Evolutionary conservation across 2,329 filamentous ascomycete genomes (phyloP), one percentile per base, ranked within the genome.

Genomic region (Stagonosporopsis chrysanthemi): DNA sequence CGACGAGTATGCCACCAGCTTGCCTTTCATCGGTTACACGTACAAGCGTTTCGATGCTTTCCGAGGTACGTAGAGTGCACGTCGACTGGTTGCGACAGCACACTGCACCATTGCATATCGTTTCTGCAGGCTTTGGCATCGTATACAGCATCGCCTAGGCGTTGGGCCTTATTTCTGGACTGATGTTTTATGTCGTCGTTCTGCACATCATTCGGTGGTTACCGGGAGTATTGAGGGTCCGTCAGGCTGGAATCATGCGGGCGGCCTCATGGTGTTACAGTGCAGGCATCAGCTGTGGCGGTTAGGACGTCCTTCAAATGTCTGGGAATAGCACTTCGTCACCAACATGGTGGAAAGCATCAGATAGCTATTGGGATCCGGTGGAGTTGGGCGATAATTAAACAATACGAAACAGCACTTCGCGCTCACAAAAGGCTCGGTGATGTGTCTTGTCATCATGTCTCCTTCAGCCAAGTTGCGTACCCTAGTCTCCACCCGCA

Each of bases 1-100:
- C 9, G 91, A 94, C 67, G 90, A 96, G 75, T 89, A 92, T 63
- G 92, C 93, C 3, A 93, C 97, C 87, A 96, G 91, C 79, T 80
- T 99, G 79, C 95, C 95, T 3, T 99, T 97, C 76, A 95, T 96
- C 69, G 92, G 92, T 33, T 96, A 97, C 78, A 96, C 95, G 8
- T 99, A 97, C 83, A 99, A 98, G 86, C 91, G 95, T 61, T 99
- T 99, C 78, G 88, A 88, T 77, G 87, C 84, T 54, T 88, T 88
- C 79, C 69, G 79, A 41, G 76, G 77, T 42, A 68, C 74, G 35
- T 77, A 72, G 60, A 36, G 61, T 60, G 43, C 60, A 49, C 49
- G 55, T 58, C 40, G 49, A 49, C 52, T 43, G 52, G 48, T 60
- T 45, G 26, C 44, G 50, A 49, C 49, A 33, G 50, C 47, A 43